phyloP scores from a whole-genome alignment of 805 yeast genomes.

The Suhomyces kilbournensis region DNA sequence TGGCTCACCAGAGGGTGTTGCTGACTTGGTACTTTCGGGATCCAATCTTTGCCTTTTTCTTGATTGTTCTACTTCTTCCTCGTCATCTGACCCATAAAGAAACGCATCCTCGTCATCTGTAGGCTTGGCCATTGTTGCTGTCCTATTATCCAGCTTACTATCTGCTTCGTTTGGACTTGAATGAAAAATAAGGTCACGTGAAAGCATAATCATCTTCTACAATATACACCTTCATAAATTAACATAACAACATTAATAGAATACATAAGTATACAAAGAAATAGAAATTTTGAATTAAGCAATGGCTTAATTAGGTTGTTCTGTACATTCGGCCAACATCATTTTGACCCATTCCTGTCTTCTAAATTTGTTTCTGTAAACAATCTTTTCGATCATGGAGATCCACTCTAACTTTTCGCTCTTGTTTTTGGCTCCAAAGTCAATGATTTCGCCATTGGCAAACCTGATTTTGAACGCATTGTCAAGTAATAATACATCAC shows the following conservation, averaged over 20 bases:
- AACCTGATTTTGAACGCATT: conserved; percentile 75
- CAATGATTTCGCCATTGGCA: conserved; percentile 76
- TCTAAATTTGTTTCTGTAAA: conserved; percentile 53
- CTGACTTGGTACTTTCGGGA: conserved; percentile 7
- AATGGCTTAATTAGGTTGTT: neutral
- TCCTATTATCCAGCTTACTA: neutral
- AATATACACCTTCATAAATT: neutral
- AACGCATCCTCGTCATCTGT: conserved; percentile 68
- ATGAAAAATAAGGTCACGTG: conserved; percentile 1
- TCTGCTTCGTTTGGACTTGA: neutral
- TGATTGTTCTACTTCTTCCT: conserved; percentile 17
- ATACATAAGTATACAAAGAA: conserved; percentile 5
- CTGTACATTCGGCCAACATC: conserved; percentile 29
- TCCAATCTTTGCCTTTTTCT: conserved; percentile 29
- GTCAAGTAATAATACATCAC: conserved; percentile 66
- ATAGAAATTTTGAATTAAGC: neutral
- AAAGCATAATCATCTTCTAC: neutral
- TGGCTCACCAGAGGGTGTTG: conserved; percentile 7
- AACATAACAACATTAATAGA: conserved; percentile 3
- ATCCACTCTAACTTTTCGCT: conserved; percentile 68
- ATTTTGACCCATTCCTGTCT: conserved; percentile 60
- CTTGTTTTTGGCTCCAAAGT: conserved; percentile 77
- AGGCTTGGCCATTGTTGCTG: conserved; percentile 8
- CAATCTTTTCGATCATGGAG: conserved; percentile 50
- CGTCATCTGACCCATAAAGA: conserved; percentile 57